These are phyloP conservation scores for Globisporangium solare DNA, from an alignment of 352 stramenopile species.

Conservation along the genomic window DNA sequence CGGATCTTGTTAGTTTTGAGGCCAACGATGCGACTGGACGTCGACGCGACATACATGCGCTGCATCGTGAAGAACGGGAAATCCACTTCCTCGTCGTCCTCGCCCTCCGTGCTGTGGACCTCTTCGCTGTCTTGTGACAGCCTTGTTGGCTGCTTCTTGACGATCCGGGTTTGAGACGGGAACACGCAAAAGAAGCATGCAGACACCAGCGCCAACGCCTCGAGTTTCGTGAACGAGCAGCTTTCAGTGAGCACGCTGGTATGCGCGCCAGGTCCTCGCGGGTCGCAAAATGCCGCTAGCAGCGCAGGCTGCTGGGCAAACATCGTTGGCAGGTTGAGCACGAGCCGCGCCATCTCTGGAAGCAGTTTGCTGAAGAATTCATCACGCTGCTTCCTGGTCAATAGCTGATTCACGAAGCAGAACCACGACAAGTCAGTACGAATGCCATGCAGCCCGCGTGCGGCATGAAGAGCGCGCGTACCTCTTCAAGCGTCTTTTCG, in stretches of 20 bases:
- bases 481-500: slow-evolving; percentile 32
- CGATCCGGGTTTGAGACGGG: slow-evolving; percentile 29
- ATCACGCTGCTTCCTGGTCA: slow-evolving; percentile 24
- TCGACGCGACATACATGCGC: slow-evolving; percentile 27
- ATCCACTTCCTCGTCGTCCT: slow-evolving; percentile 17
- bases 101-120: background rate
- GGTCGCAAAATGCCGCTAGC: slow-evolving; percentile 24
- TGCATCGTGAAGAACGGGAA: slow-evolving; percentile 55
- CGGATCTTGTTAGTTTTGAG: slow-evolving; percentile 69
- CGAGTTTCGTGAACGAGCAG: slow-evolving; percentile 35
- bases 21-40: slow-evolving; percentile 18
- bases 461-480: slow-evolving; percentile 7
- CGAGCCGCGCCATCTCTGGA: slow-evolving; percentile 41
- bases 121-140: slow-evolving; percentile 6
- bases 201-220: slow-evolving; percentile 42
- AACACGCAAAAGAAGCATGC: slow-evolving; percentile 67
- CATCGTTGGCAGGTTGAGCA: slow-evolving; percentile 45
- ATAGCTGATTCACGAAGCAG: slow-evolving; percentile 21
- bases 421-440: background rate
- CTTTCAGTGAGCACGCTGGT: slow-evolving; percentile 20
- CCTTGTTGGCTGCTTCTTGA: slow-evolving; percentile 3
- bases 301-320: slow-evolving; percentile 34
- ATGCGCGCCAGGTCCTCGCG: slow-evolving; percentile 1
- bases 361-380: slow-evolving; percentile 42
- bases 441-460: background rate